Evolutionary conservation across 2,329 filamentous ascomycete genomes (phyloP).

Genomic region (Pseudohalonectria lignicola): DNA sequence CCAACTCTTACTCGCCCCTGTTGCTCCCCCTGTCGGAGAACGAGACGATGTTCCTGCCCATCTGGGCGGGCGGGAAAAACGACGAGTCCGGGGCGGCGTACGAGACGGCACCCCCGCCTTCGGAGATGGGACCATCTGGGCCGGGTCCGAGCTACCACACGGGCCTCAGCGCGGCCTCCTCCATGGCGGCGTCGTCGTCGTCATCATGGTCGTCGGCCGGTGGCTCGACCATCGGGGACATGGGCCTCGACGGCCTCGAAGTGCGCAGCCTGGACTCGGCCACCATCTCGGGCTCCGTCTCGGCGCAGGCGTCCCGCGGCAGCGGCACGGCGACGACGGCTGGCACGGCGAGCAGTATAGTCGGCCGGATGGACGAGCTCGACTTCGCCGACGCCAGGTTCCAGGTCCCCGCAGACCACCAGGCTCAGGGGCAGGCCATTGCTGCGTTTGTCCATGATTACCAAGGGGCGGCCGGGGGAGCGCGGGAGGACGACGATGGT

Average conservation of each 20-base stretch:
- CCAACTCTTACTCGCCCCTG: too few species aligned
- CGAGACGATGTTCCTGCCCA: conserved; percentile 51
- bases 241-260: conserved; percentile 13
- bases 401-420: conserved; percentile 18
- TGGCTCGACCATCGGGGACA: not conserved
- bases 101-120: conserved; percentile 25
- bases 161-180: conserved; percentile 22
- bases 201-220: conserved; percentile 4
- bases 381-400: conserved; percentile 19
- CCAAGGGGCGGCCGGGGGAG: too few species aligned
- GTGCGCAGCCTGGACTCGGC: conserved; percentile 18
- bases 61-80: conserved; percentile 50
- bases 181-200: conserved; percentile 13
- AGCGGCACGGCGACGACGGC: conserved; percentile 13
- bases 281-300: conserved; percentile 20
- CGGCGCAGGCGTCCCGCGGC: conserved; percentile 28
- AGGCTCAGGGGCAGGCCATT: conserved; percentile 11
- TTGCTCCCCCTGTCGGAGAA: conserved; percentile 39
- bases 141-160: conserved; percentile 37
- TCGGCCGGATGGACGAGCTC: conserved; percentile 19
- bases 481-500: too few species aligned
- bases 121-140: conserved; percentile 31
- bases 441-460: conserved; percentile 9
- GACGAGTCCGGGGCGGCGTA: conserved; percentile 41
- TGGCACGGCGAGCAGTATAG: conserved; percentile 22